Evolutionary conservation across 2,329 filamentous ascomycete species (phyloP), one percentile per base, ranked within the genome.

Genomic region (Fusarium nygamai): DNA sequence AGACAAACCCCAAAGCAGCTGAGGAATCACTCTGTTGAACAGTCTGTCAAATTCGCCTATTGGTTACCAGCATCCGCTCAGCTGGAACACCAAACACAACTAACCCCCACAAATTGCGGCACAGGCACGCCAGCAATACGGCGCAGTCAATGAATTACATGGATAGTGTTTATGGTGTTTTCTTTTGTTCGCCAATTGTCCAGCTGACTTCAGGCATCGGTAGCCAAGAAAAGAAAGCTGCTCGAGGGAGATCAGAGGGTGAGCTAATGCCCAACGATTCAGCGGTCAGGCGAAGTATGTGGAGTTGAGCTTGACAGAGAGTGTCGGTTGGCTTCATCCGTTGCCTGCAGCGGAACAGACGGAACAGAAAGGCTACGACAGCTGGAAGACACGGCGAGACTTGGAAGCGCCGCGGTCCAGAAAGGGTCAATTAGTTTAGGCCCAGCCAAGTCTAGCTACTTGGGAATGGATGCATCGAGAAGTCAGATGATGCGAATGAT

Each of bases 61-160:
- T 78, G 68, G 72, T 71, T 78, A 77, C 74, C 68, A 66, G 54
- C 74, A 65, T 69, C 68, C 64, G 62, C 67, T 61, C 70, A 76
- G 66, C 76, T 75, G 76, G 76, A 67, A 76, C 70, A 69, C 39
- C 34, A 53, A 48, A 43, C 54, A 61, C 47, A 64, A 51, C 53
- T 34, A 50, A 61, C 50, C 71, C 67, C 74, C 67, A 70, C 60
- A 70, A 33, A 50, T 41, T 51, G 66, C 65, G 67, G 65, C 66
- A 69, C 67, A 50, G 43, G 41, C 34, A 48, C 54, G 34, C 51
- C 54, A 64, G 19, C n/a, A 50, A 61, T 57, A 57, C 53, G 62
- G 59, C 63, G 64, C 38, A 58, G 61, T 71, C 63, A 65, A 66
- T 44, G 43, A 19, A 60, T 24, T 66, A 48, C 67, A 66, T 66